A percentile compares a stretch with the other conserved stretches of the same genome.
Evolutionary conservation across 805 yeast species (phyloP).

Genomic region (Teunomyces funiuensis): DNA sequence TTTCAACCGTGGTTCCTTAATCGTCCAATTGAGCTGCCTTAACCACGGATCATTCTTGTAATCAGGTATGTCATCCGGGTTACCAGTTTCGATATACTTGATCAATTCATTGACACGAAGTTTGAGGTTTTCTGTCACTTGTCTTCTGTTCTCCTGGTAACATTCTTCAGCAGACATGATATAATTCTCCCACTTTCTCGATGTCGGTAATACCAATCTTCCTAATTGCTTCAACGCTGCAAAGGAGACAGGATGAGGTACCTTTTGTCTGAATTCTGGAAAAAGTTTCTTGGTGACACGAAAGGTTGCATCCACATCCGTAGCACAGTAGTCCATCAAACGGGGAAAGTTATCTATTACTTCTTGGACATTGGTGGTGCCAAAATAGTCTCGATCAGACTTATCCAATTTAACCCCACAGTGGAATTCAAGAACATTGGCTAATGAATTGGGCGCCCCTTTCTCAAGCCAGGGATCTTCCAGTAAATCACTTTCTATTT

Average conservation of each 20-base stretch:
- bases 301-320: slow-evolving; percentile 77
- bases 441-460: slow-evolving; percentile 76
- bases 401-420: slow-evolving; percentile 71
- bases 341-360: slow-evolving; percentile 57
- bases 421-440: slow-evolving; percentile 76
- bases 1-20: slow-evolving; percentile 56
- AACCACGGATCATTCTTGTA: slow-evolving; percentile 80
- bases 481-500: slow-evolving; percentile 28
- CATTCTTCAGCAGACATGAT: slow-evolving; percentile 64
- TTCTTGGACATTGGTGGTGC: slow-evolving; percentile 50
- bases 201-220: slow-evolving; percentile 75
- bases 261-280: slow-evolving; percentile 62
- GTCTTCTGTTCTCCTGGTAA: slow-evolving; percentile 57
- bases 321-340: slow-evolving; percentile 79
- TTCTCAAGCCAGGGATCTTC: slow-evolving; percentile 85
- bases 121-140: slow-evolving; percentile 58
- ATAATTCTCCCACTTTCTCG: slow-evolving; percentile 69
- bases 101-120: slow-evolving; percentile 62
- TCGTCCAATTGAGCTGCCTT: slow-evolving; percentile 84
- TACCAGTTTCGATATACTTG: slow-evolving; percentile 29
- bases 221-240: slow-evolving; percentile 80
- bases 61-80: slow-evolving; percentile 20
- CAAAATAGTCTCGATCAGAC: slow-evolving; percentile 62
- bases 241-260: slow-evolving; percentile 94
- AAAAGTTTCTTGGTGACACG: slow-evolving; percentile 64